Base-by-base conservation (phyloP, 805 yeast species). In the Metschnikowia bowlesiae region DNA sequence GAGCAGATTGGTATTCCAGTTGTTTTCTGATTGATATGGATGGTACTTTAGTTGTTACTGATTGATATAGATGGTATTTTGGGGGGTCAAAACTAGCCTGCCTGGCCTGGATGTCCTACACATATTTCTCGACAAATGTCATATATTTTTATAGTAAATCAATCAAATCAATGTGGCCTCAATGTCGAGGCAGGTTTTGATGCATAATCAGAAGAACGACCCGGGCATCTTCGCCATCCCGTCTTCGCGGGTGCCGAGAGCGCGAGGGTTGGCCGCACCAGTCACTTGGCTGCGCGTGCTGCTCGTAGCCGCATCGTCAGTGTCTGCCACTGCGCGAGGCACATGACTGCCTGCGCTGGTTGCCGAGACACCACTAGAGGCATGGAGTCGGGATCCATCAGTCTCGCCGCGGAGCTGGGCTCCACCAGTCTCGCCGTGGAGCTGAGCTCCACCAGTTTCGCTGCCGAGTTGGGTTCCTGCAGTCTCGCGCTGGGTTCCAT, bases 191-290 rank as follows among this genome's bases (percentile, higher is more conserved):
- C 18, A 16, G 18, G 18, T 22, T 22, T 2, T 4, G 22, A 44
- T 8, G 8, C 33, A 13, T 16, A 8, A 18, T 44, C 35, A 52
- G 28, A 29, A 39, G 22, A 52, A 52, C 16, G 55, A 39, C 8
- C 55, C 55, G 6, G 55, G 55, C 55, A 52, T 52, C 38, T 26
- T 49, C 31, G 13, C 45, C 38, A 42, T 14, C 13, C n/a, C 3
- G 8, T 14, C 29, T 16, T 18, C 29, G 49, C 28, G 34, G 28
- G 13, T 35, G 10, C 29, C 40, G 8, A 22, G 4, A 22, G 22
- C 40, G 8, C 3, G 4, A 22, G 22, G 22, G 5, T 22, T 43
- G 47, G 36, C 43, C 26, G 39, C 39, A n/a, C 7, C 34, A 32
- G 13, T 11, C 11, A 22, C 34, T 11, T 32, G n/a, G 34, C 34